Evolutionary conservation across 2,329 filamentous ascomycete species (phyloP).

Genomic region (Neopestalotiopsis sp.): DNA sequence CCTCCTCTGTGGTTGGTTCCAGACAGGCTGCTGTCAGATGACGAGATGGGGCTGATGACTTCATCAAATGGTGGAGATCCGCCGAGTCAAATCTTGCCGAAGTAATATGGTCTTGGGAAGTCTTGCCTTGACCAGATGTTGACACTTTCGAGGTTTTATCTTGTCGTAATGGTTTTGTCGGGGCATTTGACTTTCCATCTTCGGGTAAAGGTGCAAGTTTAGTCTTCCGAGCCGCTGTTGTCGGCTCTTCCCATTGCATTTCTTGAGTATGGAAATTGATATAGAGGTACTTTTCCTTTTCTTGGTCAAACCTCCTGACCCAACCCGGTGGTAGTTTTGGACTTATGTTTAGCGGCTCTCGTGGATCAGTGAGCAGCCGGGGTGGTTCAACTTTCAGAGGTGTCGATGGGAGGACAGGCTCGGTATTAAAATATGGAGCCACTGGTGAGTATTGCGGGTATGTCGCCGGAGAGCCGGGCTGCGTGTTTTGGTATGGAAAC

Average conservation of each 20-base stretch:
- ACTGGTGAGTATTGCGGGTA: background rate
- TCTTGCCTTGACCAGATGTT: background rate
- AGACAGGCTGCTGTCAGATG: background rate
- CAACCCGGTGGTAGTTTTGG: background rate
- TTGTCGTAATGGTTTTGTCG: background rate
- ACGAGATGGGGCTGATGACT: background rate
- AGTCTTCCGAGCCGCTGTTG: background rate
- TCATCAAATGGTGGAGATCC: background rate
- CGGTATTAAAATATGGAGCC: background rate
- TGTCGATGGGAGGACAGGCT: background rate
- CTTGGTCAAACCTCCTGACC: background rate
- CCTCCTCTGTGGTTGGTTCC: background rate
- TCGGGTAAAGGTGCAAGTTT: background rate
- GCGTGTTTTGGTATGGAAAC: background rate
- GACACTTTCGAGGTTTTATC: background rate
- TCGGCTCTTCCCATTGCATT: background rate
- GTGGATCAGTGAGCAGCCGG: background rate
- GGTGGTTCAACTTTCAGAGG: background rate
- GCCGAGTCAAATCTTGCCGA: background rate
- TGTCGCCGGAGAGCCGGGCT: background rate
- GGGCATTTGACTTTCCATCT: background rate
- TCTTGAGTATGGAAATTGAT: conserved; percentile 7
- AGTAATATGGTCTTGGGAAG: background rate
- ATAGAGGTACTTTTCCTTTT: background rate
- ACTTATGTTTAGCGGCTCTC: background rate